Evolutionary conservation across 805 yeast genomes (phyloP).

Genomic region (Candida chilensis): DNA sequence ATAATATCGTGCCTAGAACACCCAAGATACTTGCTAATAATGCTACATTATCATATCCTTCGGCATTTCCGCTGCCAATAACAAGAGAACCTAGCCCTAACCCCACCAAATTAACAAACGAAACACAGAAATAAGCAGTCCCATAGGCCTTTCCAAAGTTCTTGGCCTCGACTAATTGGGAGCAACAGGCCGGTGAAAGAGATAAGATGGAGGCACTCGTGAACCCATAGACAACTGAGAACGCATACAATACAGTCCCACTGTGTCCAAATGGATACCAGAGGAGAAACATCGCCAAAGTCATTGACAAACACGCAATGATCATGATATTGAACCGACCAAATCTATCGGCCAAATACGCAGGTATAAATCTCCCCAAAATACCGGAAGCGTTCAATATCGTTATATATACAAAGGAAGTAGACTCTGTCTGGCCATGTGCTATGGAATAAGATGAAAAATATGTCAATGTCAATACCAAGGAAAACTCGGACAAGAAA

Average conservation of each 20-base stretch:
- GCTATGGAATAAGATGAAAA: slow-evolving; percentile 33
- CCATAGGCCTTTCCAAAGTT: slow-evolving; percentile 67
- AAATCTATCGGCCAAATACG: slow-evolving; percentile 38
- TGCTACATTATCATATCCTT: slow-evolving; percentile 19
- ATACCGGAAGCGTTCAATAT: slow-evolving; percentile 38
- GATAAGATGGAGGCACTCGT: slow-evolving; percentile 54
- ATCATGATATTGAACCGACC: slow-evolving; percentile 55
- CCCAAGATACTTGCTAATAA: slow-evolving; percentile 21
- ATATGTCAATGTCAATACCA: slow-evolving; percentile 30
- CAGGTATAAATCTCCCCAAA: slow-evolving; percentile 47
- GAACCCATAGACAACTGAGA: slow-evolving; percentile 49
- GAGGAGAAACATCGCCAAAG: slow-evolving; percentile 38
- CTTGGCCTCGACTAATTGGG: slow-evolving; percentile 51
- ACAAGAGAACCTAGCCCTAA: slow-evolving; percentile 25
- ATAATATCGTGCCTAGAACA: slow-evolving; percentile 13
- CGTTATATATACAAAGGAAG: slow-evolving; percentile 34
- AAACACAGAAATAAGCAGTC: slow-evolving; percentile 50
- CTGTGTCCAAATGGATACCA: slow-evolving; percentile 60
- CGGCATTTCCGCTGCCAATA: slow-evolving; percentile 18
- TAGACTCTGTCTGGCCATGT: slow-evolving; percentile 27
- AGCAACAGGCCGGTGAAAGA: slow-evolving; percentile 61
- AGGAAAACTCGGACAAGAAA: slow-evolving; percentile 26
- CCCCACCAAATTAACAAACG: slow-evolving; percentile 28
- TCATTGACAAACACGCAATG: slow-evolving; percentile 32
- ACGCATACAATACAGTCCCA: slow-evolving; percentile 34